Conservation (phyloP, 169 alveolate species). For the Cyclospora cayetanensis region DNA sequence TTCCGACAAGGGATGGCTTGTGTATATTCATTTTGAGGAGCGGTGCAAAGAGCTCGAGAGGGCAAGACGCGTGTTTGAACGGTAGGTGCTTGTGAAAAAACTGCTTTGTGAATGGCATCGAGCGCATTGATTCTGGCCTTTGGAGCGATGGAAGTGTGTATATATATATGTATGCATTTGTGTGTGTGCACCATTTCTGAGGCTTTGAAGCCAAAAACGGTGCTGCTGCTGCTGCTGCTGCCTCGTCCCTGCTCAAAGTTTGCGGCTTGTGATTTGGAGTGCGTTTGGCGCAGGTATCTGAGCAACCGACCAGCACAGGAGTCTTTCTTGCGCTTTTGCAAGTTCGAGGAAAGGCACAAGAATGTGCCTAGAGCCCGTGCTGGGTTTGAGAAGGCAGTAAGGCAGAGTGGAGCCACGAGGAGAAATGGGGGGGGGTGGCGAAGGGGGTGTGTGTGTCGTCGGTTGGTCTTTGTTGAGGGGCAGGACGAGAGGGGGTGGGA, state of each 20-base stretch:
- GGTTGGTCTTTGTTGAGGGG: too few relatives aligned
- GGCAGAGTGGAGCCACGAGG: too few relatives aligned
- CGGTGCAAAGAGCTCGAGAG: conserved; percentile 96
- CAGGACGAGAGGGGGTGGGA: too few relatives aligned
- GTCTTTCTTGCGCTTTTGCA: conserved; percentile 94
- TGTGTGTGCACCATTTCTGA: too few relatives aligned
- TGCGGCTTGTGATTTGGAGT: not conserved
- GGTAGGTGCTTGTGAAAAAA: conserved; percentile 2
- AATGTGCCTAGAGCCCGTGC: conserved; percentile 80
- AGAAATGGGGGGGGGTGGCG: too few relatives aligned
- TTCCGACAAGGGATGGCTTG: conserved; percentile 94
- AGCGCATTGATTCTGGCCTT: not conserved
- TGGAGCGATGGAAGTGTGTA: not conserved
- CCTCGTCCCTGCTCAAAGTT: too few relatives aligned
- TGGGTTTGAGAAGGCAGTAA: conserved; percentile 75
- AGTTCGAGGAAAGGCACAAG: conserved; percentile 94
- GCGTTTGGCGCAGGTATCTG: conserved; percentile 76
- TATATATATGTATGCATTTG: not conserved
- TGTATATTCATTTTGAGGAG: conserved; percentile 97
- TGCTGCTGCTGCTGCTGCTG: too few relatives aligned
- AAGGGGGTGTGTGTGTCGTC: too few relatives aligned
- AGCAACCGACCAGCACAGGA: conserved; percentile 91
- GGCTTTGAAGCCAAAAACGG: too few relatives aligned
- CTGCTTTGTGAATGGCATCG: not conserved
- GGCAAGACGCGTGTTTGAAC: conserved; percentile 91